Conservation (phyloP, 1,139 yeast genomes). For the Suhomyces choctaworum region DNA sequence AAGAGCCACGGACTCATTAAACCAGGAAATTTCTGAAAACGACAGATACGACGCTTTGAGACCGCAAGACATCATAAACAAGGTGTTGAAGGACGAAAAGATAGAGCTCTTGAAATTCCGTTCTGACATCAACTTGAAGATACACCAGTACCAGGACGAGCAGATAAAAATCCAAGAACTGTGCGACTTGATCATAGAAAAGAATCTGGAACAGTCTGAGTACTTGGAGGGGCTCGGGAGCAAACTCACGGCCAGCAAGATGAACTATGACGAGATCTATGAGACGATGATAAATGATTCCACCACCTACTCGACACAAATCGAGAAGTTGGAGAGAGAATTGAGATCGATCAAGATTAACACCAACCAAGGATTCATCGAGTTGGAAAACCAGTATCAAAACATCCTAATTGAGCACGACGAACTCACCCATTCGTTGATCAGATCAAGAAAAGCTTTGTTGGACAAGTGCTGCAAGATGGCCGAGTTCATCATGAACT, state of each 20-base stretch:
- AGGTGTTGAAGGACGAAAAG: conserved; percentile 37
- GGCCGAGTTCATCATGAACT: conserved; percentile 59
- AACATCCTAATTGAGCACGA: conserved; percentile 57
- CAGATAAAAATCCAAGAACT: conserved; percentile 58
- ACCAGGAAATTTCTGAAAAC: conserved; percentile 6
- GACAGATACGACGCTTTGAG: conserved; percentile 22
- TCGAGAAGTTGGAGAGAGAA: conserved; percentile 65
- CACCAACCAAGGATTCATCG: conserved; percentile 54
- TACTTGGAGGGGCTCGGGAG: conserved; percentile 61
- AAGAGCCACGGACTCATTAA: conserved; percentile 15
- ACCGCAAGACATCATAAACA: conserved; percentile 33
- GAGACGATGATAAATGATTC: conserved; percentile 58
- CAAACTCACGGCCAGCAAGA: conserved; percentile 52
- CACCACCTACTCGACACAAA: conserved; percentile 58
- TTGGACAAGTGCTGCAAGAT: conserved; percentile 56
- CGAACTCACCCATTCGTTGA: conserved; percentile 48
- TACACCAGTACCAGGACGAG: conserved; percentile 60
- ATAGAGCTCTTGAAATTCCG: conserved; percentile 47
- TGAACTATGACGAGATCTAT: conserved; percentile 57
- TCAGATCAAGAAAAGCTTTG: conserved; percentile 49
- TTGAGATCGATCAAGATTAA: conserved; percentile 53
- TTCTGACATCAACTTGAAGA: conserved; percentile 46
- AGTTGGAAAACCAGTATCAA: conserved; percentile 58
- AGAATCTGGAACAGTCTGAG: conserved; percentile 57
- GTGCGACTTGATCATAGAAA: conserved; percentile 56